Evolutionary conservation across 1,284 basidiomycete genomes (phyloP).

Genomic region (Cryptococcus sp.): DNA sequence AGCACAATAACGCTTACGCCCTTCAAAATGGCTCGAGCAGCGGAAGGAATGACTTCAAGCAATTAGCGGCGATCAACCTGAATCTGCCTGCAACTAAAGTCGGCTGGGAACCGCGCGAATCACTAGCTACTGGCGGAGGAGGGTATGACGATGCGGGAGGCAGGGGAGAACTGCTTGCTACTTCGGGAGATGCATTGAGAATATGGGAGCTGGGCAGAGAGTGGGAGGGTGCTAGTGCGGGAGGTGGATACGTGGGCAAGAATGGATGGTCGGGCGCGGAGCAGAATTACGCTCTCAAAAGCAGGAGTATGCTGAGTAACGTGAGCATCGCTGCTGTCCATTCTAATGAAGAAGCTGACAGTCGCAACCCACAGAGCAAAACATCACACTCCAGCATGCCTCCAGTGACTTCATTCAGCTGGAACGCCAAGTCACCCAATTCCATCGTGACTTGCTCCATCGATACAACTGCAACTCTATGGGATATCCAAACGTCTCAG

Average conservation of each 20-base stretch:
- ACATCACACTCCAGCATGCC: conserved; percentile 78
- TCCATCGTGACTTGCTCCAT: conserved; percentile 93
- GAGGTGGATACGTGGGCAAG: conserved; percentile 69
- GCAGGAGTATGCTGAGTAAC: conserved; percentile 65
- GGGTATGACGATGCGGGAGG: conserved; percentile 36
- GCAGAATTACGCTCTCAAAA: conserved; percentile 56
- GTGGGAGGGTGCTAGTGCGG: conserved; percentile 23
- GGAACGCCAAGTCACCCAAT: conserved; percentile 86
- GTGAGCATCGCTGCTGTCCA: conserved; percentile 58
- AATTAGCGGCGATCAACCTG: conserved; percentile 38
- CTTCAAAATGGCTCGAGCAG: conserved; percentile 5
- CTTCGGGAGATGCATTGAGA: conserved; percentile 83
- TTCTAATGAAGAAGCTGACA: neutral
- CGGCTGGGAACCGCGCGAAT: conserved; percentile 49
- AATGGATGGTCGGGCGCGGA: conserved; percentile 56
- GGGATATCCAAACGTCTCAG: conserved; percentile 95
- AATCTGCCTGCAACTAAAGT: conserved; percentile 52
- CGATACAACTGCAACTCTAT: conserved; percentile 92
- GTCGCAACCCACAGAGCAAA: conserved; percentile 66
- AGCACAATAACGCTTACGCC: conserved; percentile 4
- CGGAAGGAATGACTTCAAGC: conserved; percentile 26
- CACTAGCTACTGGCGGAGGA: conserved; percentile 13
- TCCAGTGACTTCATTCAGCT: conserved; percentile 91
- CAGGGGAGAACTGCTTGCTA: conserved; percentile 73
- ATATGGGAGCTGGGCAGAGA: conserved; percentile 76